Conservation (phyloP, 2,329 filamentous ascomycete species). For the Apiospora marii region DNA sequence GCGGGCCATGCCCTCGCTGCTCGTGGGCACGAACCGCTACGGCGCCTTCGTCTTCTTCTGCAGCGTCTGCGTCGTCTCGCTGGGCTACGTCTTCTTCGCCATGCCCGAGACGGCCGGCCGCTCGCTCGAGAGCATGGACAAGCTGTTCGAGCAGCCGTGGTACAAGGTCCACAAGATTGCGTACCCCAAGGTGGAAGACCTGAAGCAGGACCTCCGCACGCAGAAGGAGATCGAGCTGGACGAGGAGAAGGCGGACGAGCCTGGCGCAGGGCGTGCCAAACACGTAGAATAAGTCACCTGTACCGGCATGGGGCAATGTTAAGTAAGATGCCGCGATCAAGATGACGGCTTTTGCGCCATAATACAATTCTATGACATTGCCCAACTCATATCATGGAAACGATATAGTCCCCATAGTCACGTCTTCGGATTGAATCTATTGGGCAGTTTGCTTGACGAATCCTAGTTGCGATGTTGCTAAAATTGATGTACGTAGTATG, state of each 20-base stretch:
- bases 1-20: conserved; percentile 43
- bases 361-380: too few relatives aligned
- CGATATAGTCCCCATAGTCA: too few relatives aligned
- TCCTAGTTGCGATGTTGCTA: neutral
- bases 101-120: conserved; percentile 43
- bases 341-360: too few relatives aligned
- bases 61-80: conserved; percentile 37
- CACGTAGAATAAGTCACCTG: neutral
- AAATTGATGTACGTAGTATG: too few relatives aligned
- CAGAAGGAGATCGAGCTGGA: neutral
- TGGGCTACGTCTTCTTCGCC: conserved; percentile 44
- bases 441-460: neutral
- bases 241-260: conserved; percentile 4
- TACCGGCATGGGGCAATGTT: neutral
- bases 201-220: conserved; percentile 16
- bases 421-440: neutral
- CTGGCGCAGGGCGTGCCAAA: neutral
- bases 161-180: conserved; percentile 41
- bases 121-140: conserved; percentile 42
- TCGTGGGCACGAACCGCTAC: conserved; percentile 42
- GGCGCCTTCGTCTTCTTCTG: conserved; percentile 44
- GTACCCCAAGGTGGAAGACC: conserved; percentile 39
- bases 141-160: conserved; percentile 40
- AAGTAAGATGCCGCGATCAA: neutral
- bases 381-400: too few relatives aligned